Conservation (phyloP, 768 basidiomycete genomes). For the Cystobasidium onofrii region DNA sequence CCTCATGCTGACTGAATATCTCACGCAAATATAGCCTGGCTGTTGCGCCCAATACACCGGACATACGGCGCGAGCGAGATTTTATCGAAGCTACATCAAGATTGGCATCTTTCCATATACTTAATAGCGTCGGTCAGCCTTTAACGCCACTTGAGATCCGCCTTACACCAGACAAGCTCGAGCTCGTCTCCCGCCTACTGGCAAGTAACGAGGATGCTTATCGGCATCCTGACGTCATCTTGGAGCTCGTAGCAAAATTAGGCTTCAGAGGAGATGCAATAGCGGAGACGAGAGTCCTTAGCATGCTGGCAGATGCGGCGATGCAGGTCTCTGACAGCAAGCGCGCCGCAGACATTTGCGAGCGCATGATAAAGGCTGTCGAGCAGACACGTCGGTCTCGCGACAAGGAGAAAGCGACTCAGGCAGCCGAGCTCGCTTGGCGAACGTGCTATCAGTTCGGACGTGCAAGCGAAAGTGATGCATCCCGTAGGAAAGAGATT, state of each 20-base stretch:
- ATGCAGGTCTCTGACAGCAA: constrained; percentile 70
- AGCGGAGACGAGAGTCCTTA: constrained; percentile 72
- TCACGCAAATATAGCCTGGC: constrained; percentile 56
- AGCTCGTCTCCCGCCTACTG: constrained; percentile 76
- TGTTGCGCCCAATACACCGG: constrained; percentile 60
- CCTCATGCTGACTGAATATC: constrained; percentile 18
- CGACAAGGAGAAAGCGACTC: constrained; percentile 42
- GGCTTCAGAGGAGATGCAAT: constrained; percentile 61
- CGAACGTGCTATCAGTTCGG: constrained; percentile 80
- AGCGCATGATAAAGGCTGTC: constrained; percentile 58
- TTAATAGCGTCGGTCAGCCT: constrained; percentile 62
- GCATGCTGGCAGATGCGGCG: constrained; percentile 85
- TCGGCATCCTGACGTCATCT: constrained; percentile 80
- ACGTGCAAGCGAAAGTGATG: constrained; percentile 63
- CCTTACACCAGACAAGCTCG: constrained; percentile 76
- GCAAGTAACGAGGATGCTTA: constrained; percentile 77
- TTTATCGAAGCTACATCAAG: constrained; percentile 98
- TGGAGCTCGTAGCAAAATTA: constrained; percentile 81
- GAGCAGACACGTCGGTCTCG: constrained; percentile 28
- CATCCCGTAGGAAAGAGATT: constrained; percentile 59
- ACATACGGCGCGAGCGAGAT: constrained; percentile 63
- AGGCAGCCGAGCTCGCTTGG: constrained; percentile 74
- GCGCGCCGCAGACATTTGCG: constrained; percentile 62
- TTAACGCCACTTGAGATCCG: constrained; percentile 90
- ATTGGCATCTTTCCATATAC: constrained; percentile 81